phyloP scores from a whole-genome alignment of 2,329 filamentous ascomycete genomes.

The Trichoderma breve region DNA sequence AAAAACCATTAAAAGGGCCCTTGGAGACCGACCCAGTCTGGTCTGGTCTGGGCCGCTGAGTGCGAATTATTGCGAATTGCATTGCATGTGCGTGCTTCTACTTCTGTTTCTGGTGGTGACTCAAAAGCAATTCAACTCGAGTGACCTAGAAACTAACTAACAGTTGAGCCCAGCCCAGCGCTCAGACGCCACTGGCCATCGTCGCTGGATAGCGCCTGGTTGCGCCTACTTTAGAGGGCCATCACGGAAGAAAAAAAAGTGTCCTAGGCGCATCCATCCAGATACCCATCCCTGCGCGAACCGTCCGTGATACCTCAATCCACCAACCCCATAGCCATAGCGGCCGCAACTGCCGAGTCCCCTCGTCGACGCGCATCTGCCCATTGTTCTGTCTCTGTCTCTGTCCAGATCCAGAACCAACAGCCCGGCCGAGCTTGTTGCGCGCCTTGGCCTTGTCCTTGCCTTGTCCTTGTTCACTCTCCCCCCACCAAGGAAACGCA shows the following conservation, averaged over 20 bases:
- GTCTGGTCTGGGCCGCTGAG: not conserved
- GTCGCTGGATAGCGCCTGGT: slow-evolving; percentile 13
- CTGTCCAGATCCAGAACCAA: no score
- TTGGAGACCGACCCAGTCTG: not conserved
- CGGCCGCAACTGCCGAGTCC: not conserved
- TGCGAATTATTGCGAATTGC: not conserved
- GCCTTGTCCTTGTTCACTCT: not conserved
- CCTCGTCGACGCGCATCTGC: slow-evolving; percentile 20
- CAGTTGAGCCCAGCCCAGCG: not conserved
- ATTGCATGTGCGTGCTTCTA: not conserved
- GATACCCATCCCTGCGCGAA: slow-evolving; percentile 12
- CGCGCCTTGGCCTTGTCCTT: slow-evolving; percentile 11
- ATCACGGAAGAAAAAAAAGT: slow-evolving; percentile 20
- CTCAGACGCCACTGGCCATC: not conserved
- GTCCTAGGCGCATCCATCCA: slow-evolving; percentile 20
- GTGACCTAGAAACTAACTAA: not conserved
- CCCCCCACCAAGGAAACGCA: slow-evolving; percentile 16
- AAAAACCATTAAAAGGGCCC: slow-evolving; percentile 2
- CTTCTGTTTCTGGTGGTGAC: not conserved
- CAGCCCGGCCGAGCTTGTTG: not conserved
- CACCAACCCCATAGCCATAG: not conserved
- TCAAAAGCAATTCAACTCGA: not conserved
- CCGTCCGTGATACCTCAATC: slow-evolving; percentile 2
- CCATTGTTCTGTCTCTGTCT: not conserved
- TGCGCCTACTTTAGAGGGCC: slow-evolving; percentile 15